Conservation (phyloP, 352 stramenopile species). For the Pythium myriotylum region DNA sequence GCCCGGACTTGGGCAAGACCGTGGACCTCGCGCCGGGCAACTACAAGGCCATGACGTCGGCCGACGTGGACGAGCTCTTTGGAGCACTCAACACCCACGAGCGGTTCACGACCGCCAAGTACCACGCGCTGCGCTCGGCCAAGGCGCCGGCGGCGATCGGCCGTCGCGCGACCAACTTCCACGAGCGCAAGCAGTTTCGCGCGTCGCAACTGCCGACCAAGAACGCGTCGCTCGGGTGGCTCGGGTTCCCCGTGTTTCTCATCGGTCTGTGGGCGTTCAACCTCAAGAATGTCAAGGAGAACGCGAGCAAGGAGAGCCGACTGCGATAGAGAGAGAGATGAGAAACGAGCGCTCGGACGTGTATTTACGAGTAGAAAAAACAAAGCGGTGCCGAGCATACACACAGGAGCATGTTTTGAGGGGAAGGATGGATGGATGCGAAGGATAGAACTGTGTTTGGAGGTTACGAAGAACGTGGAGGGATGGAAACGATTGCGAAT, state of each 20-base stretch:
- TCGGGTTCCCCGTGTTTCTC: slow-evolving; percentile 60
- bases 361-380: neutral
- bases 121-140: slow-evolving; percentile 57
- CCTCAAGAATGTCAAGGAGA: slow-evolving; percentile 54
- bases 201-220: slow-evolving; percentile 66
- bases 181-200: slow-evolving; percentile 72
- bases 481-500: no score
- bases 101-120: slow-evolving; percentile 79
- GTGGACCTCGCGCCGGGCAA: slow-evolving; percentile 35
- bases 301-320: slow-evolving; percentile 37
- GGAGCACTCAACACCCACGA: slow-evolving; percentile 69
- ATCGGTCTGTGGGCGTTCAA: slow-evolving; percentile 66
- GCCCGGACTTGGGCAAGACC: slow-evolving; percentile 33
- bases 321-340: slow-evolving; percentile 7
- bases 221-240: slow-evolving; percentile 55
- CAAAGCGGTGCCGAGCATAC: neutral
- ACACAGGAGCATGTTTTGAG: slow-evolving; percentile 5
- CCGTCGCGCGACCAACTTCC: slow-evolving; percentile 56
- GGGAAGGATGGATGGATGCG: no score
- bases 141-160: slow-evolving; percentile 60
- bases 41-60: slow-evolving; percentile 72
- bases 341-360: neutral
- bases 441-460: no score
- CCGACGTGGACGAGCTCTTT: slow-evolving; percentile 80
- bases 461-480: no score